Evolutionary conservation across 495 filamentous ascomycete genomes (phyloP).

Genomic region (Aspergillus cavernicola): DNA sequence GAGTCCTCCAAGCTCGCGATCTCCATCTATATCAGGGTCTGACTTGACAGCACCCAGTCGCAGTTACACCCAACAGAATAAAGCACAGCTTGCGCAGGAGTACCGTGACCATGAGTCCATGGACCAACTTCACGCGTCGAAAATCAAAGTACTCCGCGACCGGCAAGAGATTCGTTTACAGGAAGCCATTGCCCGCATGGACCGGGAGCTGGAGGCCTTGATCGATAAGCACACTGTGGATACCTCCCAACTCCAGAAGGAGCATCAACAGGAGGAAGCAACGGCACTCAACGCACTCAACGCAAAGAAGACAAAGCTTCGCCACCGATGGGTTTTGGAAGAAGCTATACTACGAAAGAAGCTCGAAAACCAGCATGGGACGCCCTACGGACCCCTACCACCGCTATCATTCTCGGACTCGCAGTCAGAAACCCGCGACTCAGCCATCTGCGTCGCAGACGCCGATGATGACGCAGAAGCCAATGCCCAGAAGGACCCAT

Average conservation of each 20-base stretch:
- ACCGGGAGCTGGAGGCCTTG: constrained; percentile 55
- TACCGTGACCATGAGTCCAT: constrained; percentile 66
- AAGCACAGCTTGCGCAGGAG: constrained; percentile 64
- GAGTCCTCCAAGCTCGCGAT: constrained; percentile 35
- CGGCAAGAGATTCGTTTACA: constrained; percentile 68
- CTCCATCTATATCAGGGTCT: constrained; percentile 24
- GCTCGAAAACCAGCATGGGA: constrained; percentile 48
- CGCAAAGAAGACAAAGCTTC: constrained; percentile 47
- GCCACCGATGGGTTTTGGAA: constrained; percentile 58
- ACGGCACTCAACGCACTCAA: constrained; percentile 44
- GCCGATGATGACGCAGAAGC: constrained; percentile 14
- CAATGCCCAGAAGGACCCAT: constrained; percentile 16
- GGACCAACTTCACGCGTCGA: constrained; percentile 64
- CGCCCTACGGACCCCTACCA: constrained; percentile 47
- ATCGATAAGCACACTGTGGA: constrained; percentile 49
- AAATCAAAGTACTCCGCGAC: constrained; percentile 78
- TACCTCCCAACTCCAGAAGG: constrained; percentile 50
- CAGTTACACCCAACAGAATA: constrained; percentile 36
- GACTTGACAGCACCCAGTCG: constrained; percentile 23
- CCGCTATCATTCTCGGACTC: constrained; percentile 33
- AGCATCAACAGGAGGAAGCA: constrained; percentile 51
- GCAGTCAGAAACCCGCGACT: constrained; percentile 24
- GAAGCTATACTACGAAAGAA: constrained; percentile 59
- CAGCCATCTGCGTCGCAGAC: constrained; percentile 24
- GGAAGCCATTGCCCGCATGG: constrained; percentile 61